Evolutionary conservation across 805 yeast genomes (phyloP), one percentile per base, ranked within the genome.

Genomic region (baker's yeast (Saccharomyces cerevisiae)): DNA sequence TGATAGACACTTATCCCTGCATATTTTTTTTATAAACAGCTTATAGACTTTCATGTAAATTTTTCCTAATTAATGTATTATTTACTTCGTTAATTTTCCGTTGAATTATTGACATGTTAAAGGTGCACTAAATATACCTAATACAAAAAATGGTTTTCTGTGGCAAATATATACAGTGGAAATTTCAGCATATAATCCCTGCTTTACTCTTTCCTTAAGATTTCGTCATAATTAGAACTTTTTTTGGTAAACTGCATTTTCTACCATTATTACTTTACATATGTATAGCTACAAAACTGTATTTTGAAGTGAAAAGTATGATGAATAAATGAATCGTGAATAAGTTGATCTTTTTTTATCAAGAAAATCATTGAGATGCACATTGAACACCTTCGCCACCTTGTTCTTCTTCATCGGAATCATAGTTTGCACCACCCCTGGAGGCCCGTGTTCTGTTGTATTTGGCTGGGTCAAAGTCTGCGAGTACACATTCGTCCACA

Each of bases 401-500:
- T 31, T 61, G 67, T 32, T 62, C 64, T 49, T 76, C 80, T 28
- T 76, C 83, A 53, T 82, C 86, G 48, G 79, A 82, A 55, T 80
- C 81, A 58, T 77, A 70, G 51, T 61, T 60, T 46, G 64, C 64
- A 48, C 68, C 66, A 47, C 73, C 64, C 64, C 75, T 68, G 52
- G 68, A 67, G 48, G 64, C 63, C 62, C 72, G 74, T 63, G 73
- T 70, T 46, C 67, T 66, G 53, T 71, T 68, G 61, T 86, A 85
- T 73, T 79, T 80, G 62, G 78, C 63, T 48, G 87, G 85, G 65
- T 85, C 90, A 57, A 80, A 81, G 47, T 83, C 90, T 47, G 78
- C 75, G 66, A 89, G 72, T 29, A 83, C 81, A 65, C 87, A 87
- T 57, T 91, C 97, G 61, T 90, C 97, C 58, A 88, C 82, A 58